Base-by-base conservation (phyloP, 345 rosid species). In the Salix caprea region DNA sequence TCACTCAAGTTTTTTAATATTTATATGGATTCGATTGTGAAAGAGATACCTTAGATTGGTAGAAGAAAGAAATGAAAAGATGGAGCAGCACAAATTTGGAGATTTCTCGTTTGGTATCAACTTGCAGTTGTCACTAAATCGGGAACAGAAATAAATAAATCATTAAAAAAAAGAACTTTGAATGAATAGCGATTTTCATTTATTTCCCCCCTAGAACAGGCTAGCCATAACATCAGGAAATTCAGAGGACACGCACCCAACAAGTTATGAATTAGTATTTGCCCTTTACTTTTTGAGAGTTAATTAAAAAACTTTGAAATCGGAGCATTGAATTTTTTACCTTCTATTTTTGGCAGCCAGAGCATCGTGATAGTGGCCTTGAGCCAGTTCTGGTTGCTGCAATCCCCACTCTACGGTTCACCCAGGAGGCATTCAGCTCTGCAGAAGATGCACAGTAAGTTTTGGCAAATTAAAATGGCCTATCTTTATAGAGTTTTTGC, bases 381-480 rank as follows among this genome's bases (percentile, higher is more conserved):
- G 93, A 88, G 83, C 90, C 93, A 4, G 83, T 79, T 70, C 74
- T 90, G 56, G 91, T 88, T 40, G 88, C 90, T 58, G 90, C 93
- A n/a, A 90, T 91, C 62, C 92, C 96, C 30, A 88, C 93, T 9
- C 75, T 87, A 81, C 87, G 54, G 74, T 90, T 89, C 86, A 78
- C 80, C 71, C 79, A 14, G 23, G 88, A 86, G 76, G 83, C 89
- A 6, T 87, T 83, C 79, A 80, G 79, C 70, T 85, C 90, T 2
- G 65, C 72, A 18, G 88, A 88, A 77, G 92, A 88, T 82, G 87
- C 92, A 75, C 89, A 84, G 93, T 91, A 83, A 85, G 93, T 86
- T 34, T 48, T 28, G 26, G 46, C 50, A 18, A 52, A 23, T 7
- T 9, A 44, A 64, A 28, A 39, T 67, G 8, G 50, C 8, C 44